Percentiles rank a stretch among this genome's conserved stretches.
phyloP scores from a whole-genome alignment of 768 basidiomycete genomes.

The Hygrophorus pudorinus region DNA sequence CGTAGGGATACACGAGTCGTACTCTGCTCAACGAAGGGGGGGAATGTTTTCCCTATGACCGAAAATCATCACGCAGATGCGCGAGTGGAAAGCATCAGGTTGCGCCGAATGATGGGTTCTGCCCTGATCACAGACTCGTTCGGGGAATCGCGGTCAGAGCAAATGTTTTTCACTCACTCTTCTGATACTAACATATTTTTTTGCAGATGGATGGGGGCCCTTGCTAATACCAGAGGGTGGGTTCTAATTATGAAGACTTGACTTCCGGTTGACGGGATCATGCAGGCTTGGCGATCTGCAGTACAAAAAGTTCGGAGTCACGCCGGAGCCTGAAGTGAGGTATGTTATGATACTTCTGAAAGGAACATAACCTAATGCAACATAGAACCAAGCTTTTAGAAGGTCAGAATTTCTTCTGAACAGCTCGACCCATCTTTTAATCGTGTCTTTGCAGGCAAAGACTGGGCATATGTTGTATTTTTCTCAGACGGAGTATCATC shows the following conservation, averaged over 20 bases:
- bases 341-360: too few relatives aligned
- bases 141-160: slow-evolving; percentile 75
- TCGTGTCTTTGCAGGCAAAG: slow-evolving; percentile 39
- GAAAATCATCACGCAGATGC: slow-evolving; percentile 95
- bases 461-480: slow-evolving; percentile 82
- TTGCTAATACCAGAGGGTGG: slow-evolving; percentile 86
- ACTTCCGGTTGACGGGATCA: slow-evolving; percentile 4
- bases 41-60: slow-evolving; percentile 76
- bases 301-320: slow-evolving; percentile 86
- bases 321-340: slow-evolving; percentile 81
- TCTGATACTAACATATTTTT: not conserved
- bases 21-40: slow-evolving; percentile 64
- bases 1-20: slow-evolving; percentile 82
- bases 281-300: slow-evolving; percentile 77
- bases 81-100: slow-evolving; percentile 70
- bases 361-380: too few relatives aligned
- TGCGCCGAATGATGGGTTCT: slow-evolving; percentile 85
- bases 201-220: slow-evolving; percentile 84
- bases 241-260: slow-evolving; percentile 11
- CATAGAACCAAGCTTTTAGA: slow-evolving; percentile 52
- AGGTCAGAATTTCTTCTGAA: slow-evolving; percentile 33
- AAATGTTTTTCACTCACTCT: not conserved
- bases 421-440: not conserved
- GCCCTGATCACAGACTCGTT: slow-evolving; percentile 89
- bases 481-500: slow-evolving; percentile 94